phyloP scores from a whole-genome alignment of 2,329 filamentous ascomycete genomes.

The Alternaria sp. region DNA sequence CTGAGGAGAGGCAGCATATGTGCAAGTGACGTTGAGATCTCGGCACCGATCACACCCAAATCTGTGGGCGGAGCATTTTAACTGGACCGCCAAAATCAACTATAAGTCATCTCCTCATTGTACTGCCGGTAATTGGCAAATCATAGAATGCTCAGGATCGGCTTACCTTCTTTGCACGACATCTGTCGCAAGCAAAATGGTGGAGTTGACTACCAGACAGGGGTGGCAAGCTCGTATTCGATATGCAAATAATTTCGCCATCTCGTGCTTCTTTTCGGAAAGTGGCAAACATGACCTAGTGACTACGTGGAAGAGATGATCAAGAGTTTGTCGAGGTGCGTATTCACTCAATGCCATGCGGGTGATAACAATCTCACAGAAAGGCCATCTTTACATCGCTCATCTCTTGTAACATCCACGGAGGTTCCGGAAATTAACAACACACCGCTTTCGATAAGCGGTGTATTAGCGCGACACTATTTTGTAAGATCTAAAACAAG shows the following conservation, averaged over 20 bases:
- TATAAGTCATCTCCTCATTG: background rate
- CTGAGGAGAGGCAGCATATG: background rate
- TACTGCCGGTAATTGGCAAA: background rate
- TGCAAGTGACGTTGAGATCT: background rate
- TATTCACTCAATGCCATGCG: background rate
- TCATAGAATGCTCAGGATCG: background rate
- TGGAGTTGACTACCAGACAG: background rate
- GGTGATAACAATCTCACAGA: rapidly evolving
- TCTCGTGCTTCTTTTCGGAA: constrained; percentile 2
- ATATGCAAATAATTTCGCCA: background rate
- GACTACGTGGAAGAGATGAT: background rate
- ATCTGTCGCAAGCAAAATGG: background rate
- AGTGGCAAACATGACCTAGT: background rate
- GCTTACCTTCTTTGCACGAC: background rate
- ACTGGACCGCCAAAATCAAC: background rate
- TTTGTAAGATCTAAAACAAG: background rate
- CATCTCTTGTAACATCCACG: background rate
- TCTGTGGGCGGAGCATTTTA: background rate
- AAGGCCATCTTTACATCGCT: background rate
- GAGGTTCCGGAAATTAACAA: background rate
- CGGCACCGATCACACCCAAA: background rate
- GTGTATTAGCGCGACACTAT: background rate
- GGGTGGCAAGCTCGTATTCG: background rate
- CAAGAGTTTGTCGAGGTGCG: background rate
- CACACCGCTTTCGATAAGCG: background rate